These are phyloP conservation scores for Cryptococcus deneoformans DNA, from an alignment of 1,284 basidiomycete species.

Conservation along the genomic window DNA sequence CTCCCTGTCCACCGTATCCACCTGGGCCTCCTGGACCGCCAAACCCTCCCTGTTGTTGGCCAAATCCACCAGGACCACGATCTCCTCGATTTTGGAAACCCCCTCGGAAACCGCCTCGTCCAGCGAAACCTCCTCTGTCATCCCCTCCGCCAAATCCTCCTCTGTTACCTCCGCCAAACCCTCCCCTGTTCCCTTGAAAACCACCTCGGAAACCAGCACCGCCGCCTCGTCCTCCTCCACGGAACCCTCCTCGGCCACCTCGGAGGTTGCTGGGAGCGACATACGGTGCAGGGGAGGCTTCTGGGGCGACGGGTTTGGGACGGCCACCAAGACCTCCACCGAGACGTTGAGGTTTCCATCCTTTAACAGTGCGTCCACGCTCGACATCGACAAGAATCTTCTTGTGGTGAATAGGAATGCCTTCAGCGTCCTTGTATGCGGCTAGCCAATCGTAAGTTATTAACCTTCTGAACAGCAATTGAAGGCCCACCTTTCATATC, in stretches of 20 bases:
- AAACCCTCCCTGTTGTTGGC: slow-evolving; percentile 17
- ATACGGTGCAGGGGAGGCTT: slow-evolving; percentile 41
- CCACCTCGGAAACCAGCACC: slow-evolving; percentile 39
- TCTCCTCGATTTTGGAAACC: slow-evolving; percentile 7
- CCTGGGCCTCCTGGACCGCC: slow-evolving; percentile 18
- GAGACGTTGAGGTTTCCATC: slow-evolving; percentile 94
- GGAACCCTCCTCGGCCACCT: slow-evolving; percentile 10
- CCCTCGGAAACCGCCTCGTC: slow-evolving; percentile 6
- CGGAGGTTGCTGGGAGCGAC: slow-evolving; percentile 10
- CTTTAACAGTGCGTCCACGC: slow-evolving; percentile 93
- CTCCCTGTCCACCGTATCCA: slow-evolving; percentile 6
- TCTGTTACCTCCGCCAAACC: slow-evolving; percentile 24
- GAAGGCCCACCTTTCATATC: slow-evolving; percentile 87
- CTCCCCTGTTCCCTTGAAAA: slow-evolving; percentile 33
- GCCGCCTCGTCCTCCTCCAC: slow-evolving; percentile 28
- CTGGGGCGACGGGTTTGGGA: slow-evolving; percentile 72
- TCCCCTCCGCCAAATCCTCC: slow-evolving; percentile 21
- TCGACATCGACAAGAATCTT: slow-evolving; percentile 97
- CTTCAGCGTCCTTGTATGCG: slow-evolving; percentile 99
- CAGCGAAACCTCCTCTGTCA: slow-evolving; percentile 26
- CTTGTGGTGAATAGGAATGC: slow-evolving; percentile 91
- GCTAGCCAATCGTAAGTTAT: slow-evolving; percentile 55
- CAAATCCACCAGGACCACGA: slow-evolving; percentile 17
- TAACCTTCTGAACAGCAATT: neutral
- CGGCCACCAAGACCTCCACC: slow-evolving; percentile 94